Conservation (phyloP, 2,329 filamentous ascomycete genomes). For the Drechslerella dactyloides region DNA sequence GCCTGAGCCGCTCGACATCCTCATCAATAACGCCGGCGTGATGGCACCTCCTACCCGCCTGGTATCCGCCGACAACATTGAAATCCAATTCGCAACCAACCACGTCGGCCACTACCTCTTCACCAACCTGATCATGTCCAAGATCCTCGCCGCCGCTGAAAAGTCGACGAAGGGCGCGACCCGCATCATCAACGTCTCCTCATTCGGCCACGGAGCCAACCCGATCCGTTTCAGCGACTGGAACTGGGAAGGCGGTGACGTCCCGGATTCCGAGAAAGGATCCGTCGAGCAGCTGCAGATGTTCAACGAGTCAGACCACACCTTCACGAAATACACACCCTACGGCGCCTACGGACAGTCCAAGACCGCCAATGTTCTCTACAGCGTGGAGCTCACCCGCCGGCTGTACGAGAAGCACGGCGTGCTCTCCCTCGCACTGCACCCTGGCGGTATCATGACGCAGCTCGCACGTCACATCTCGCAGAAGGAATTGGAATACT, state of each 20-base stretch:
- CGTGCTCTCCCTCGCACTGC: slow-evolving; percentile 59
- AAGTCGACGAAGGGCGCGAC: slow-evolving; percentile 29
- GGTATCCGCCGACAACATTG: slow-evolving; percentile 58
- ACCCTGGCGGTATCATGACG: slow-evolving; percentile 58
- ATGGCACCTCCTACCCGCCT: slow-evolving; percentile 53
- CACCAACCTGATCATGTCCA: slow-evolving; percentile 58
- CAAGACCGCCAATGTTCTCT: slow-evolving; percentile 64
- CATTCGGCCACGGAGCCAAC: slow-evolving; percentile 60
- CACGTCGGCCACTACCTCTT: slow-evolving; percentile 60
- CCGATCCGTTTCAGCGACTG: slow-evolving; percentile 61
- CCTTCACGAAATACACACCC: slow-evolving; percentile 54
- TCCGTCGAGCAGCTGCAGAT: slow-evolving; percentile 8
- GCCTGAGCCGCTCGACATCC: slow-evolving; percentile 58
- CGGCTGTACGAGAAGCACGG: slow-evolving; percentile 55
- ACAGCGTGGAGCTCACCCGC: slow-evolving; percentile 59
- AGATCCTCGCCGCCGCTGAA: slow-evolving; percentile 48
- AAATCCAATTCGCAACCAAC: slow-evolving; percentile 58
- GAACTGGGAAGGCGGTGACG: slow-evolving; percentile 58
- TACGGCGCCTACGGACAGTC: slow-evolving; percentile 63
- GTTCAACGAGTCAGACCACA: slow-evolving; percentile 18
- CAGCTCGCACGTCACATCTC: slow-evolving; percentile 21
- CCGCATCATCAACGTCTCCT: slow-evolving; percentile 61
- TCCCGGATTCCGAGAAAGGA: slow-evolving; percentile 35
- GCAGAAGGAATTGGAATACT: neutral
- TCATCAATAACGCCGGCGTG: slow-evolving; percentile 61